Evolutionary conservation across 306 rosid genomes (phyloP), one percentile per base, ranked within the genome.

Genomic region (Citrullus colocynthis): DNA sequence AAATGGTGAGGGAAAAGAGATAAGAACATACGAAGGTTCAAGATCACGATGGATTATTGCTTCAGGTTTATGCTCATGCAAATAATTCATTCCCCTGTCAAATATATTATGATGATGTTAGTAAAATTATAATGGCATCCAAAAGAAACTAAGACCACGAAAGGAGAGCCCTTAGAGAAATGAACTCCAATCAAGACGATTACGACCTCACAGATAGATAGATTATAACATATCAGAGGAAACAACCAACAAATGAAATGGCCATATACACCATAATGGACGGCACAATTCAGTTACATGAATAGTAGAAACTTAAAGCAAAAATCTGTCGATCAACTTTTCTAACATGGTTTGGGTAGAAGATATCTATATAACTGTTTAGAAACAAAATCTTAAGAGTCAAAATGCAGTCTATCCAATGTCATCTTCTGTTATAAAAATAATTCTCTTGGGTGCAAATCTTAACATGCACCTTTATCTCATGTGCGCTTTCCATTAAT

Each of bases 41-140:
- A 95, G 98, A 83, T 95, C 98, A 32, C 98, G 96, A 81, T 95
- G 98, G 86, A 95, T 92, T 69, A 95, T 95, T 28, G 98, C 92
- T 60, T 82, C 90, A 71, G 98, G 98, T 81, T 92, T 95, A 84
- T 92, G 93, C 85, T 95, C 97, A 58, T 95, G 98, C 87, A 95
- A 85, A 85, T 95, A 95, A 87, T 83, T 90, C 90, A 95, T 88
- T 78, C 98, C 98, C 90, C 98, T 95, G 91, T 8, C 52, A 52
- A 74, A 54, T 32, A 74, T 74, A 54, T 72, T 32, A 18, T 28
- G 36, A 34, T 52, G 8, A 74, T 30, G 62, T 74, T 52, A 74
- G 13, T 18, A 13, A 32, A 48, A 52, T 30, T 32, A 34, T 7
- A 21, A 28, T 12, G 54, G 57, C 57, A 51, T 52, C 54, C 17